Evolutionary conservation across 2,329 filamentous ascomycete species (phyloP).

Genomic region (Cordyceps fumosorosea): DNA sequence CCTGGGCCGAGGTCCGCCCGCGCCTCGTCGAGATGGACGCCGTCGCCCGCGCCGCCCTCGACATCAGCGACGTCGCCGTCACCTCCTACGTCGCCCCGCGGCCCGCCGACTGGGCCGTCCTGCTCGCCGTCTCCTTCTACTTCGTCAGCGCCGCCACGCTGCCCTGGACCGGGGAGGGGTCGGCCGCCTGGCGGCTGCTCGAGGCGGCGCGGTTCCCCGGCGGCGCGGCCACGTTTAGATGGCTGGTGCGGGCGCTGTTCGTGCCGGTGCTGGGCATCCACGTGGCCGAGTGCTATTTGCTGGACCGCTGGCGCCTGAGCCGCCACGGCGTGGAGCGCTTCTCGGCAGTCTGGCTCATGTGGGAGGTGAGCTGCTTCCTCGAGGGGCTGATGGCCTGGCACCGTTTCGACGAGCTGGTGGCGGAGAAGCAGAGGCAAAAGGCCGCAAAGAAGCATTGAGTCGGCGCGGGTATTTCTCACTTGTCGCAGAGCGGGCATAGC

Average conservation of each 20-base stretch:
- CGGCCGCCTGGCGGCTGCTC: slow-evolving; percentile 41
- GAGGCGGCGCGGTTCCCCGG: slow-evolving; percentile 44
- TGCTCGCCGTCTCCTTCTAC: slow-evolving; percentile 48
- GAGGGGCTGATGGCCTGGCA: slow-evolving; percentile 46
- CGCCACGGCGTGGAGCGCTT: slow-evolving; percentile 42
- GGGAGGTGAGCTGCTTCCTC: slow-evolving; percentile 45
- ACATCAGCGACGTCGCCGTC: slow-evolving; percentile 43
- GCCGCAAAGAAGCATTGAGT: slow-evolving; percentile 30
- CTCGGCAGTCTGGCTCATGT: slow-evolving; percentile 46
- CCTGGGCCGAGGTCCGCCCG: slow-evolving; percentile 59
- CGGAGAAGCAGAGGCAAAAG: slow-evolving; percentile 29
- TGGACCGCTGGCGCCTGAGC: slow-evolving; percentile 41
- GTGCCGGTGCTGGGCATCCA: slow-evolving; percentile 59
- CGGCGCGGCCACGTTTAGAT: slow-evolving; percentile 52
- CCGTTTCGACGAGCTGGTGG: slow-evolving; percentile 37
- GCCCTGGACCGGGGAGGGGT: slow-evolving; percentile 47
- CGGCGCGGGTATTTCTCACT: neutral
- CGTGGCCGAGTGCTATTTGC: slow-evolving; percentile 49
- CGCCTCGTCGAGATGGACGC: slow-evolving; percentile 67
- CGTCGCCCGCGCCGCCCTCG: slow-evolving; percentile 50
- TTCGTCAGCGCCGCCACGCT: slow-evolving; percentile 42
- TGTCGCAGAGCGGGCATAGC: neutral
- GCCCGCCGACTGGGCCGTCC: slow-evolving; percentile 44
- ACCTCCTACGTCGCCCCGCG: slow-evolving; percentile 34
- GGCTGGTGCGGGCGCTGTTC: slow-evolving; percentile 53